Base-by-base conservation (phyloP, 2,329 filamentous ascomycete species). In the Phialophora chinensis region DNA sequence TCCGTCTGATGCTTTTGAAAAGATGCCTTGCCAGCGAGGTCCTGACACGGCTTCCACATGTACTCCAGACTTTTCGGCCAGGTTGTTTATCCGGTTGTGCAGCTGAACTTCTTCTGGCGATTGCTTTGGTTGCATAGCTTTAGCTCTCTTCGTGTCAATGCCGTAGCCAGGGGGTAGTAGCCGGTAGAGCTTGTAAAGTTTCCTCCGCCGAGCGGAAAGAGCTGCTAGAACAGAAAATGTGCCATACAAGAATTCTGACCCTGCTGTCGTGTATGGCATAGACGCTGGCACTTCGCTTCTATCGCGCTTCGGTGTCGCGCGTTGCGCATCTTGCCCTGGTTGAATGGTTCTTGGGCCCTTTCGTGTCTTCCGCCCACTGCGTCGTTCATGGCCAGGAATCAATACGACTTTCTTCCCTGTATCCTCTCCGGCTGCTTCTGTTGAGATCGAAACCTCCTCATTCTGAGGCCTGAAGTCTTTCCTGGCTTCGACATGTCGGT, bases 181-280 rank as follows among this genome's bases (percentile, higher is more conserved):
- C 90, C 90, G 11, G 76, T 98, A 97, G 3, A 99, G 84, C 62
- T 88, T 91, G 81, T 97, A 96, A 2, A 96, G 79, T 73, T 91
- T 88, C 65, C 95, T 88, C 38, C 87, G 84, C 11, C 82, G 82
- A 53, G 87, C 86, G 71, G 85, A 87, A 23, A 99, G 81, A 0
- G 93, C 93, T 23, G 93, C 91, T 69, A 90, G 85, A 25, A 98
- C 92, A 1, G 91, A 88, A 1, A 90, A 91, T 53, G 86, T 87
- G 5, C 95, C 95, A 75, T 96, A 98, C 1, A 99, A 82, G 73
- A 97, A 98, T 68, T 97, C 90, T 0, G 93, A 97, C 4, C 92
- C 91, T 0, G 94, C 90, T 0, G 92, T 96, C 0, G 91, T 92
- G 75, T 94, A 89, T 0, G 88, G 87, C 20, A 91, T 83, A 6